Base-by-base conservation (phyloP, 2,329 filamentous ascomycete species). In the Aspergillus sp. region DNA sequence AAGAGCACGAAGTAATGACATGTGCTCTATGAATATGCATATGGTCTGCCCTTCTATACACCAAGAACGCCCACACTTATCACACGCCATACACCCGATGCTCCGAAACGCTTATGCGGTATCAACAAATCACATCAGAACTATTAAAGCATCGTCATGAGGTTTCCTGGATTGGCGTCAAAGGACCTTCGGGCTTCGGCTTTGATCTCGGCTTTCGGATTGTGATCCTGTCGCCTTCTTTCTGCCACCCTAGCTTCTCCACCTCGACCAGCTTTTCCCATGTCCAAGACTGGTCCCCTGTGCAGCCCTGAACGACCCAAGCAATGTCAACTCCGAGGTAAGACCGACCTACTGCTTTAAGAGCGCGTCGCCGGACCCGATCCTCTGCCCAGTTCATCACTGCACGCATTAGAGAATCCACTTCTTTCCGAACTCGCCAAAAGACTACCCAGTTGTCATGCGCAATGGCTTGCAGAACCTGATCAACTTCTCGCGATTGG, bases 381-480 rank as follows among this genome's bases (percentile, higher is more conserved):
- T 87, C 85, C 68, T 92, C 91, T 8, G 91, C 91, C 81, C 89
- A 94, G 71, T 92, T 90, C 83, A 98, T 88, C 60, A 99, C 79
- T 59, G 88, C 87, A 43, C 89, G 85, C 74, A 90, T 86, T 76
- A 96, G 91, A 8, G 91, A 91, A 79, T 97, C 92, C 31, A 95
- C 91, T 59, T 82, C 84, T 65, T 83, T 83, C 77, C 87, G 88
- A 51, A 91, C 80, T 65, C 86, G 84, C 81, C 90, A 91, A 74
- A 96, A 97, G 13, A 85, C 75, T 38, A 92, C 83, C 82, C 92
- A 98, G 73, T 98, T 91, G 70, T 95, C 92, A 66, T 89, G 89
- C 11, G 90, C 87, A 54, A 99, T 75, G 6, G 92, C 87, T 19
- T 80, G 79, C 17, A 99, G 80, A 28, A 91, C 84, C 4, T 81